Percentiles rank a stretch among this genome's conserved stretches.
phyloP scores from a whole-genome alignment of 2,329 filamentous ascomycete species.

The Beauveria sp. region DNA sequence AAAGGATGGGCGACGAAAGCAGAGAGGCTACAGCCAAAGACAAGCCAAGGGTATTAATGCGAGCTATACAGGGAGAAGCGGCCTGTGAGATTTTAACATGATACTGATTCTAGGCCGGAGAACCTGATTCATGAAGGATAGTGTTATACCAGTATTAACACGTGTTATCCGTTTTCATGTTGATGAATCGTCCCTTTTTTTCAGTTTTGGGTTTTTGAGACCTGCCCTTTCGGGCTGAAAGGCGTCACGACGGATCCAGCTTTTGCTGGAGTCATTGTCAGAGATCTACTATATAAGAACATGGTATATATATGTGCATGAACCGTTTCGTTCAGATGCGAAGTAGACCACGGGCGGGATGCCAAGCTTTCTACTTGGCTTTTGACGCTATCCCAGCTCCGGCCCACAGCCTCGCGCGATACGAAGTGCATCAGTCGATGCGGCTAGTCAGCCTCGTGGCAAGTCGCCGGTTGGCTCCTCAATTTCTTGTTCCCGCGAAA shows the following conservation, averaged over 20 bases:
- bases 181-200: background rate
- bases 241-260: background rate
- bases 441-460: slow-evolving; percentile 1
- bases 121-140: background rate
- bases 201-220: background rate
- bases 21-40: background rate
- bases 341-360: background rate
- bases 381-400: slow-evolving; percentile 4
- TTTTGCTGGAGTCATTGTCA: too few species aligned
- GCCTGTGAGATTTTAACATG: background rate
- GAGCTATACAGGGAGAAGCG: background rate
- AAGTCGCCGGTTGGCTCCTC: too few species aligned
- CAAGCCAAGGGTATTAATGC: background rate
- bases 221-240: background rate
- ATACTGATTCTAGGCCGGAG: background rate
- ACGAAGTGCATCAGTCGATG: background rate
- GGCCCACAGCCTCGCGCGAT: slow-evolving; percentile 1
- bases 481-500: too few species aligned
- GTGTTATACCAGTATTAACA: background rate
- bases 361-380: slow-evolving; percentile 5
- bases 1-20: background rate
- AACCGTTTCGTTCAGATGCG: too few species aligned
- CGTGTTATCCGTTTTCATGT: background rate
- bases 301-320: too few species aligned
- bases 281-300: too few species aligned